Base-by-base conservation (phyloP, 2,329 filamentous ascomycete genomes). In the Clarireedia hainanense region DNA sequence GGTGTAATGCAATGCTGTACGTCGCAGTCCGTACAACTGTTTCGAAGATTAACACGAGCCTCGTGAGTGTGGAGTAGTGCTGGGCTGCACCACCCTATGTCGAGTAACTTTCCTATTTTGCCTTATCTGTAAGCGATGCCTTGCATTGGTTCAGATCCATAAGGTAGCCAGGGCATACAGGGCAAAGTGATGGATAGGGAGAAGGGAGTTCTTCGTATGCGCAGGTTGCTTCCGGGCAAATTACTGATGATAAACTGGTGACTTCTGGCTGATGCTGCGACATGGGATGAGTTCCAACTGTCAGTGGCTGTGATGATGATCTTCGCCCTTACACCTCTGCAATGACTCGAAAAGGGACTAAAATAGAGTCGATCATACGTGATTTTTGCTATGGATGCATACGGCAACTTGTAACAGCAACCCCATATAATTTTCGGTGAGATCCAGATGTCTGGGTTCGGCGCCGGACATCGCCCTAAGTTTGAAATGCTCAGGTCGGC, bases 31-130 rank as follows among this genome's bases (percentile, higher is more conserved):
- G 51, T 30, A 30, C 23, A 23, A 39, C 34, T 10, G 43, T 49
- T 49, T 54, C 45, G 36, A 50, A 55, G 46, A 50, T 24, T 24
- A 15, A 43, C 52, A 55, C 52, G 46, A 55, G 46, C 37, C 52
- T 50, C 49, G 52, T 50, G 37, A 48, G 17, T 50, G 45, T 55
- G 52, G 46, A 54, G 45, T 34, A 48, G 45, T 54, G 42, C 27
- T 39, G 26, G 43, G 17, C 45, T 47, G 27, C 34, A 20, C 42
- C 20, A 30, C 14, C 24, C 14, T 20, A 15, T 30, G 27, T 30
- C 27, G 27, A 40, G 34, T 30, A 47, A 30, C 36, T 30, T 17
- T 20, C 20, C 5, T 27, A 40, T 14, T 37, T 53, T 42, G 36
- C 24, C 52, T 37, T 42, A 34, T 42, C 17, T 24, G n/a, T 42